Evolutionary conservation across 345 rosid genomes (phyloP).

Genomic region (Eucalyptus victrix): DNA sequence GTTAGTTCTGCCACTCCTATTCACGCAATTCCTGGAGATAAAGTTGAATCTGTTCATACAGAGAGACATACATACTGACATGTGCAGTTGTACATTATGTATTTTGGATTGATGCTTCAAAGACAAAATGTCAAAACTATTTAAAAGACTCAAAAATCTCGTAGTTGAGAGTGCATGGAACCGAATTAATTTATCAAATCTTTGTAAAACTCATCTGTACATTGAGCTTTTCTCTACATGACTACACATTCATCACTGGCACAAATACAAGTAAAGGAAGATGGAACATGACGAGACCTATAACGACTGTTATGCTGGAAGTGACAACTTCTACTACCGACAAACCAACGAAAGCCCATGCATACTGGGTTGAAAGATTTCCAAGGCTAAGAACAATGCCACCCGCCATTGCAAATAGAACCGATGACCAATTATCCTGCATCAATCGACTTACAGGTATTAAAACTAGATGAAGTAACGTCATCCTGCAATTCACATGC

Average conservation of each 20-base stretch:
- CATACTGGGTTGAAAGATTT: conserved; percentile 63
- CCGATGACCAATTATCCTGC: conserved; percentile 65
- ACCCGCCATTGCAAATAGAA: conserved; percentile 72
- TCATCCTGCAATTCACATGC: not conserved
- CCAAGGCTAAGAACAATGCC: conserved; percentile 70
- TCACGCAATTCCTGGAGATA: not conserved
- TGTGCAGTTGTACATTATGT: not conserved
- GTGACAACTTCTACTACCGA: conserved; percentile 74
- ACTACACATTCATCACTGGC: not conserved
- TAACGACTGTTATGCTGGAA: conserved; percentile 65
- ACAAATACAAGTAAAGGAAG: not conserved
- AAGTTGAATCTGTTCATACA: not conserved
- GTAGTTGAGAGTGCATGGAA: not conserved
- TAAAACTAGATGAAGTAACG: not conserved
- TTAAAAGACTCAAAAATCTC: not conserved
- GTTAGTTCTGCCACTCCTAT: not conserved
- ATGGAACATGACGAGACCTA: conserved; percentile 23
- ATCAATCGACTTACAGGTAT: not conserved
- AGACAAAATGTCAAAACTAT: not conserved
- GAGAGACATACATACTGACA: not conserved
- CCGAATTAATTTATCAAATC: not conserved
- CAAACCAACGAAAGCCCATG: conserved; percentile 77
- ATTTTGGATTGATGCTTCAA: not conserved
- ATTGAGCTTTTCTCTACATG: not conserved
- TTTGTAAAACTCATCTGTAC: not conserved